Conservation (phyloP, 345 rosid species). For the Eutrema heterophyllum region DNA sequence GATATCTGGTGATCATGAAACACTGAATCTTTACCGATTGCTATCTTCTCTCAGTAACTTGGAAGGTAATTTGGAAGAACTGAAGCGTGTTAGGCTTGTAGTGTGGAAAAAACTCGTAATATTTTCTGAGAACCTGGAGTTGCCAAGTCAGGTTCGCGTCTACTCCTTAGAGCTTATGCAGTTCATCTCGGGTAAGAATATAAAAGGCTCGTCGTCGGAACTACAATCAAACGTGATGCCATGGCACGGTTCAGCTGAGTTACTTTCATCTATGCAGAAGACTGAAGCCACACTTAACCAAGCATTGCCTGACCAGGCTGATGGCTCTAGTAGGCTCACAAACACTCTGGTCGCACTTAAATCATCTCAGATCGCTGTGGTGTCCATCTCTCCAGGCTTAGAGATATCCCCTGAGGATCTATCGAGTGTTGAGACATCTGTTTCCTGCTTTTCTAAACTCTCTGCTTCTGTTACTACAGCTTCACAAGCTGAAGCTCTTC, state of each 20-base stretch:
- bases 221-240: constrained; percentile 50
- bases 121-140: constrained; percentile 69
- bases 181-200: constrained; percentile 50
- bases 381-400: constrained; percentile 51
- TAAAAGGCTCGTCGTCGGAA: constrained; percentile 55
- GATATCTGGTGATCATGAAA: constrained; percentile 42
- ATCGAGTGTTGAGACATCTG: constrained; percentile 44
- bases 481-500: constrained; percentile 53
- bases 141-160: constrained; percentile 72
- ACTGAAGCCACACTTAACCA: constrained; percentile 33
- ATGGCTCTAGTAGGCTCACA: constrained; percentile 60
- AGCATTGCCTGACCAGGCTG: constrained; percentile 42
- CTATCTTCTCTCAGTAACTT: constrained; percentile 72
- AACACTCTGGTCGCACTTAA: constrained; percentile 86
- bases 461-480: constrained; percentile 43
- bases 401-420: constrained; percentile 78
- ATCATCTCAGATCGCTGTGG: constrained; percentile 68
- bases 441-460: constrained; percentile 68
- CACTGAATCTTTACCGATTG: constrained; percentile 48
- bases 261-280: constrained; percentile 42
- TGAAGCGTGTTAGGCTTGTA: constrained; percentile 56
- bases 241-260: constrained; percentile 86
- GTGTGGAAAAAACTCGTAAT: constrained; percentile 75
- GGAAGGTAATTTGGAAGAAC: constrained; percentile 64
- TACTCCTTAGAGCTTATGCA: constrained; percentile 87